phyloP scores from a whole-genome alignment of 176 grass and related monocot genomes.

The Carex parvula region DNA sequence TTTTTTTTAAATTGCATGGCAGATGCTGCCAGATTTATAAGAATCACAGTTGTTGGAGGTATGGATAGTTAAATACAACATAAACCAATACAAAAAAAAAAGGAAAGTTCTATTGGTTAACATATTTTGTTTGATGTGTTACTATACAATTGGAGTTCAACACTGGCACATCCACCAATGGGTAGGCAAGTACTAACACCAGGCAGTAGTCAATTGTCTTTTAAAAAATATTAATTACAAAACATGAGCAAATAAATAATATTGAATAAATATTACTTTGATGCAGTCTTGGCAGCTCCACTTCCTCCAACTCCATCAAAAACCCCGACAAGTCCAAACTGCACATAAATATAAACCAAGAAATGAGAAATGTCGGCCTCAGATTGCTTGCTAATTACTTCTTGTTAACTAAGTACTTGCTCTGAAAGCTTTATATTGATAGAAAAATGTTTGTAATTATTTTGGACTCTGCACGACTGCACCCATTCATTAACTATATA shows the following conservation, averaged over 20 bases:
- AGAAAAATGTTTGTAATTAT: background rate
- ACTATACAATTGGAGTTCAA: background rate
- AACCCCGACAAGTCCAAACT: conserved; percentile 84
- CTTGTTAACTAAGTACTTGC: background rate
- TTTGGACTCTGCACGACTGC: background rate
- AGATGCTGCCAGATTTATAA: too few relatives aligned
- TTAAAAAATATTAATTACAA: background rate
- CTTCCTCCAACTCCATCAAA: conserved; percentile 86
- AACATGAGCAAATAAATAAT: conserved; percentile 16
- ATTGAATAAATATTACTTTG: conserved; percentile 46
- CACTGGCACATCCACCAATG: background rate
- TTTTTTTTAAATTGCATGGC: too few relatives aligned
- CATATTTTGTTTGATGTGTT: background rate
- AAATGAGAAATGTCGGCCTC: background rate
- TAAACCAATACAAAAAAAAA: background rate
- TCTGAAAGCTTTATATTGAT: background rate
- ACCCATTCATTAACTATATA: background rate
- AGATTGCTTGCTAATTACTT: background rate
- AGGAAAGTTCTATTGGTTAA: background rate
- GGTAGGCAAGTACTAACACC: background rate
- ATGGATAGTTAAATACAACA: background rate
- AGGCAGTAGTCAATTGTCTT: background rate
- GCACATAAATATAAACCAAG: conserved; percentile 16
- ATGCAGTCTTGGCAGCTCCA: conserved; percentile 67
- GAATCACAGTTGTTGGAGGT: background rate